Base-by-base conservation (phyloP, 805 yeast species). In the Wickerhamiella brachini region DNA sequence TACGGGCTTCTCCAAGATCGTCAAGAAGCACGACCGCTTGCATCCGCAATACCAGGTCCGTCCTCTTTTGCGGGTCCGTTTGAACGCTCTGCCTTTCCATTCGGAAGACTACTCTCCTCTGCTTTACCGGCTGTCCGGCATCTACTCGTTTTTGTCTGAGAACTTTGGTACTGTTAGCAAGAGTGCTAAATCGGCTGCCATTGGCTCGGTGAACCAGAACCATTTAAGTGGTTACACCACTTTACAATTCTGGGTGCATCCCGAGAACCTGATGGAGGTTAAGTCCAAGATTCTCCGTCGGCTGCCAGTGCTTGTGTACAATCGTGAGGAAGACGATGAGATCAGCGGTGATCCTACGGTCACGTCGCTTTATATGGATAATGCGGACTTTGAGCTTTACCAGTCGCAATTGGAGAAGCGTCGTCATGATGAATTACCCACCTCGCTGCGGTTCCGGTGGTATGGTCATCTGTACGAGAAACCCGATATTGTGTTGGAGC, bases 231-330 rank as follows among this genome's bases (percentile, higher is more conserved):
- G 63, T 24, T 67, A 63, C 56, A 66, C 71, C 20, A 81, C 86
- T 15, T 80, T 82, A 68, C 87, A 85, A 69, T 90, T 90, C 67
- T 90, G 98, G 98, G 76, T 93, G 44, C 97, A 90, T 65, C 89
- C 90, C n/a, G 98, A 93, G 59, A 85, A 87, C 65, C 65, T 93
- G 64, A 89, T 90, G 96, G 97, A 90, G 69, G 95, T 89, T 51
- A 90, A 90, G 71, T 87, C 97, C n/a, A 80, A 88, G 53, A 85
- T 90, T 57, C 76, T 90, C 64, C 83, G 97, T 65, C 95, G 87
- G 61, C 76, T 90, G 57, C 98, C 98, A 1, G 95, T 89, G 5
- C 74, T 90, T 55, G 84, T 90, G 47, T 93, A 88, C 56, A 72
- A 75, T 57, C 74, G 68, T 48, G 72, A 73, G 51, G 74, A 70